Percentiles rank a stretch among this genome's conserved stretches.
Evolutionary conservation across 495 filamentous ascomycete genomes (phyloP).

Genomic region (Talaromyces liani): DNA sequence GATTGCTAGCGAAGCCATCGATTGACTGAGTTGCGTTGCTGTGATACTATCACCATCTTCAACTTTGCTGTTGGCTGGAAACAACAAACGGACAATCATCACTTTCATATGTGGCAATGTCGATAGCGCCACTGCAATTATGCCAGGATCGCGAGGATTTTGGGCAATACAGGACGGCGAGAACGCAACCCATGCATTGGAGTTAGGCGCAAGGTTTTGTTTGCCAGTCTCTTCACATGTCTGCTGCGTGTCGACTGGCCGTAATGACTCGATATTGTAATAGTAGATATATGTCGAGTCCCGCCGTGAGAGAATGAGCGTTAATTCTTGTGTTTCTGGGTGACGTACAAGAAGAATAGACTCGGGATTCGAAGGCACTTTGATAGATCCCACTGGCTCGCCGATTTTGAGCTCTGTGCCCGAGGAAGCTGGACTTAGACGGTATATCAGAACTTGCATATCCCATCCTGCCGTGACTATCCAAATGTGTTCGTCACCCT

Average conservation of each 20-base stretch:
- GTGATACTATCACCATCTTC: slow-evolving; percentile 1
- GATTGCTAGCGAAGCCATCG: slow-evolving; percentile 36
- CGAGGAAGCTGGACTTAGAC: slow-evolving; percentile 11
- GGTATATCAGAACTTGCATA: slow-evolving; percentile 48
- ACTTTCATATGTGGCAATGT: slow-evolving; percentile 60
- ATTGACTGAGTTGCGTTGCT: slow-evolving; percentile 42
- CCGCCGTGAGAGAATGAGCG: slow-evolving; percentile 49
- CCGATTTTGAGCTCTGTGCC: slow-evolving; percentile 16
- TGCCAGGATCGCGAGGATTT: slow-evolving; percentile 43
- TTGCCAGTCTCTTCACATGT: slow-evolving; percentile 38
- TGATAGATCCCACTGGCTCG: slow-evolving; percentile 39
- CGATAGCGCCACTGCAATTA: slow-evolving; percentile 57
- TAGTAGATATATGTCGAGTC: slow-evolving; percentile 58
- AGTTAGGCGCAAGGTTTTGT: slow-evolving; percentile 58
- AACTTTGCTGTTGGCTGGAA: slow-evolving; percentile 27
- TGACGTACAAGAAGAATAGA: slow-evolving; percentile 48
- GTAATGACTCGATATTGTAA: slow-evolving; percentile 34
- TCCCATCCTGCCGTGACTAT: slow-evolving; percentile 64
- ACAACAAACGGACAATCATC: slow-evolving; percentile 52
- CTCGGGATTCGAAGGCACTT: slow-evolving; percentile 53
- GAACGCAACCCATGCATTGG: slow-evolving; percentile 59
- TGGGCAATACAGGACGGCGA: slow-evolving; percentile 52
- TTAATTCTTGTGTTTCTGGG: slow-evolving; percentile 31
- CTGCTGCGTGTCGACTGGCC: slow-evolving; percentile 5
- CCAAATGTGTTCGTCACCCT: slow-evolving; percentile 25